Evolutionary conservation across 1,284 basidiomycete genomes (phyloP).

Genomic region (Ustilago vetiveriae): DNA sequence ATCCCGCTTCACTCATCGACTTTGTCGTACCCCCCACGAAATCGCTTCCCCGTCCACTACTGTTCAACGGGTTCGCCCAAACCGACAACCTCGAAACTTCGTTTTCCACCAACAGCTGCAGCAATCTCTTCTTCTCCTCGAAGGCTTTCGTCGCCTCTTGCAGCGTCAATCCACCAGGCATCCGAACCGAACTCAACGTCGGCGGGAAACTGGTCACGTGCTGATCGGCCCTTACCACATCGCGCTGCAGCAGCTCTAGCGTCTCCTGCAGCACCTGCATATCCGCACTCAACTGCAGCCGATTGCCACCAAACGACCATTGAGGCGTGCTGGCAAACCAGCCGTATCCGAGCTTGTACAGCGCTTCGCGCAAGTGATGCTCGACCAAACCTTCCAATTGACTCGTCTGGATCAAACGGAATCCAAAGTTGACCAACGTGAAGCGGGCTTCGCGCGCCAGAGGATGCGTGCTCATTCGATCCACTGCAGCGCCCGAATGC

Average conservation of each 20-base stretch:
- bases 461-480: constrained; percentile 81
- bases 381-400: constrained; percentile 86
- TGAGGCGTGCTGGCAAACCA: constrained; percentile 77
- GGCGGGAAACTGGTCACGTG: constrained; percentile 53
- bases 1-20: constrained; percentile 74
- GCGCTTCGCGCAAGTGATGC: constrained; percentile 76
- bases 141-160: constrained; percentile 36
- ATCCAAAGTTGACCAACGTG: constrained; percentile 88
- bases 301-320: constrained; percentile 93
- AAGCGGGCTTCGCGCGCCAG: constrained; percentile 89
- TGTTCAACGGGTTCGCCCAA: constrained; percentile 88
- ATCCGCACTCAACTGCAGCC: constrained; percentile 87
- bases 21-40: constrained; percentile 36
- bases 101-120: constrained; percentile 86
- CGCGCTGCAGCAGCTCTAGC: constrained; percentile 78
- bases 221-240: constrained; percentile 73
- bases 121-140: constrained; percentile 53
- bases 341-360: constrained; percentile 83
- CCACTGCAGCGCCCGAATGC: constrained; percentile 67
- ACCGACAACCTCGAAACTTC: constrained; percentile 86
- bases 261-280: constrained; percentile 87
- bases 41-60: constrained; percentile 72
- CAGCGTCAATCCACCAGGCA: constrained; percentile 50
- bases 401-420: constrained; percentile 89
- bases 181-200: constrained; percentile 37